Conservation (phyloP, 345 rosid species). For the Rhodomyrtus tomentosa region DNA sequence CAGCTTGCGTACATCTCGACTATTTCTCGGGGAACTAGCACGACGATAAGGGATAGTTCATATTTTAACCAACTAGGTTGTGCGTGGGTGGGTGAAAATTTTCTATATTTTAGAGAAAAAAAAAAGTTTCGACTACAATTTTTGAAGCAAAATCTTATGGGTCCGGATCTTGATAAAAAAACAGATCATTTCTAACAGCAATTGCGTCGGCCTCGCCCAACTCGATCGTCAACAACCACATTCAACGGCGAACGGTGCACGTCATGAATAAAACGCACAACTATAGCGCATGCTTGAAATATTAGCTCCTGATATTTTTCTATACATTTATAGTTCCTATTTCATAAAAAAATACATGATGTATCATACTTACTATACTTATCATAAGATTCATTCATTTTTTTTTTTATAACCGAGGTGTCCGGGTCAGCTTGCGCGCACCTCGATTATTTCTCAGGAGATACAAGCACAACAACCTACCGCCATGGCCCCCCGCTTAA, state of each 20-base stretch:
- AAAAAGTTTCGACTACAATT: too few relatives aligned
- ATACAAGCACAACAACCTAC: too few relatives aligned
- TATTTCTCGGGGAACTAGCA: too few relatives aligned
- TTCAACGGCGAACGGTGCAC: neutral
- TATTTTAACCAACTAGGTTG: too few relatives aligned
- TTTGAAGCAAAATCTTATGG: neutral
- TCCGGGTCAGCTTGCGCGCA: too few relatives aligned
- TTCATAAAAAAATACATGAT: neutral
- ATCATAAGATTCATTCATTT: neutral
- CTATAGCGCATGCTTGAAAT: neutral
- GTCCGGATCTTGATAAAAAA: neutral
- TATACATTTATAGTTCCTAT: neutral
- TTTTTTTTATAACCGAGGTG: too few relatives aligned
- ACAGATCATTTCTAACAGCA: neutral
- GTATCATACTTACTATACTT: neutral
- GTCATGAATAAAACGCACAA: neutral
- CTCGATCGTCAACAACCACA: neutral
- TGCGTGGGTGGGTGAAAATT: too few relatives aligned
- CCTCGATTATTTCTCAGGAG: too few relatives aligned
- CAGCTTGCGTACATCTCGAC: too few relatives aligned
- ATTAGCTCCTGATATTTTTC: neutral
- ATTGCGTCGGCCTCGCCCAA: neutral
- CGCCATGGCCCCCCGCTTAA: too few relatives aligned
- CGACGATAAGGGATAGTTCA: too few relatives aligned
- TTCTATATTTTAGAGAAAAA: too few relatives aligned